Base-by-base conservation (phyloP, 495 filamentous ascomycete genomes). In the Delitschia confertaspora region DNA sequence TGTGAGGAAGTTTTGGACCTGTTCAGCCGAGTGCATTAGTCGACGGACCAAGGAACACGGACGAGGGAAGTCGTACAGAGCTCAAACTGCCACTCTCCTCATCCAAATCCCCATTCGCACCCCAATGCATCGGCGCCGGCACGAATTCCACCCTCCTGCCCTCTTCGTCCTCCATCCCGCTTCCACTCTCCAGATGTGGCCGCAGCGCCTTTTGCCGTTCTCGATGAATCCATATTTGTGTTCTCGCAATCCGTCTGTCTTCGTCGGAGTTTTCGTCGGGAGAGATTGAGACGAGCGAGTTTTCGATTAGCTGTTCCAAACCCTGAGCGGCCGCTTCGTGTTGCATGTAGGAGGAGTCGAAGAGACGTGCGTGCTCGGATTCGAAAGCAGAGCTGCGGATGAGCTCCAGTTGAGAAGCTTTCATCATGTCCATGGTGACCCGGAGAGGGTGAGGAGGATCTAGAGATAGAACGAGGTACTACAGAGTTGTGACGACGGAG, bases 391-490 rank as follows among this genome's bases (percentile, higher is more conserved):
- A 51, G 26, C 48, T 51, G 36, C 48, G 48, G 18, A 51, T 29
- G 19, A 51, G 42, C 48, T 51, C 48, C 16, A 51, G 42, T 19
- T 51, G 48, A n/a, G n/a, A n/a, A n/a, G n/a, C n/a, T n/a, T n/a
- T n/a, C n/a, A n/a, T n/a, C n/a, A n/a, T n/a, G n/a, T n/a, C n/a
- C n/a, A n/a, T n/a, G n/a, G n/a, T n/a, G n/a, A n/a, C n/a, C n/a
- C n/a, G n/a, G n/a, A n/a, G n/a, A n/a, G n/a, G n/a, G n/a, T n/a
- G n/a, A n/a, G n/a, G n/a, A n/a, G n/a, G n/a, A n/a, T n/a, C n/a
- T n/a, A n/a, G n/a, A n/a, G n/a, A n/a, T n/a, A n/a, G n/a, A n/a
- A n/a, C n/a, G n/a, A n/a, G n/a, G n/a, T n/a, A n/a, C n/a, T n/a
- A n/a, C n/a, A n/a, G n/a, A n/a, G n/a, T n/a, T n/a, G n/a, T n/a